Conservation (phyloP, 768 basidiomycete species). For the Boletus rubroflammeus region DNA sequence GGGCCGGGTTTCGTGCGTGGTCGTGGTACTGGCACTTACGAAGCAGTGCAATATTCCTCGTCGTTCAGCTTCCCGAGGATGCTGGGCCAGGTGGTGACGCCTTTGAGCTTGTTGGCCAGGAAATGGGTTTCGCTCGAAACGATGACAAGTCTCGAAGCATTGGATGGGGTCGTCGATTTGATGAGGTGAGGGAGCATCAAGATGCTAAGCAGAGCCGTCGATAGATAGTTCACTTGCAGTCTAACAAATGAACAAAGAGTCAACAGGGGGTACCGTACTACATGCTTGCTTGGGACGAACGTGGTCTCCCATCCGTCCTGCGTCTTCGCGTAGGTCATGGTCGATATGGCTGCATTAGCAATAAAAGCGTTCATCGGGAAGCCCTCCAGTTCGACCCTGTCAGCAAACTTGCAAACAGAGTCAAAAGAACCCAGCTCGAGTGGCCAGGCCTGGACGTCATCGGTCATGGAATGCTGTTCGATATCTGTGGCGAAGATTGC, state of each 20-base stretch:
- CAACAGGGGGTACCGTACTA: not conserved
- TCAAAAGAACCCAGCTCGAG: conserved; percentile 34
- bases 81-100: conserved; percentile 13
- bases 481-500: conserved; percentile 10
- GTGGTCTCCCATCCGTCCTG: conserved; percentile 36
- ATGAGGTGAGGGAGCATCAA: conserved; percentile 35
- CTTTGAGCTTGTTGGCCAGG: conserved; percentile 7
- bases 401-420: conserved; percentile 32
- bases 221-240: conserved; percentile 36
- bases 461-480: conserved; percentile 8
- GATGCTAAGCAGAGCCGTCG: conserved; percentile 34
- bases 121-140: conserved; percentile 31
- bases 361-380: conserved; percentile 30
- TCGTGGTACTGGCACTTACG: conserved; percentile 13
- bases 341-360: conserved; percentile 28
- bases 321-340: conserved; percentile 22
- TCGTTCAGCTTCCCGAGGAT: conserved; percentile 31
- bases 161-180: conserved; percentile 22
- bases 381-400: conserved; percentile 26
- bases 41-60: conserved; percentile 25
- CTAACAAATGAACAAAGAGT: conserved; percentile 11
- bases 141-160: conserved; percentile 29
- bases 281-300: conserved; percentile 19
- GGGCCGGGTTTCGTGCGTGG: not conserved
- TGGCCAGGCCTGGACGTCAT: conserved; percentile 28